phyloP scores from a whole-genome alignment of 2,329 filamentous ascomycete genomes.

The Trichoderma asperellum region DNA sequence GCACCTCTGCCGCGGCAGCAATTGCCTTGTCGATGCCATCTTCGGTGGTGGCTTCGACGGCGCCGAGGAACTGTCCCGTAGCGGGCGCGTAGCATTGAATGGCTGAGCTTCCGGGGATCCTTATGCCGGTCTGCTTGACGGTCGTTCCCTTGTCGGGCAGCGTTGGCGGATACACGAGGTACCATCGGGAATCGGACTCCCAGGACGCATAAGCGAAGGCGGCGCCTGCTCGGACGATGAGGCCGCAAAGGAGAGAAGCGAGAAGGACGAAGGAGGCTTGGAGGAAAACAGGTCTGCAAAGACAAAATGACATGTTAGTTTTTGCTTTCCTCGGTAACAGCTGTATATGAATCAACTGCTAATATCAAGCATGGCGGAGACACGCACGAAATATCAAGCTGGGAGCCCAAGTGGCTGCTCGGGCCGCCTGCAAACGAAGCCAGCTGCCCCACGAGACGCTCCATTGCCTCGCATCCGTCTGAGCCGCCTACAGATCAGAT shows the following conservation, averaged over 20 bases:
- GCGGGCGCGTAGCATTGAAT: slow-evolving; percentile 90
- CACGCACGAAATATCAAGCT: slow-evolving; percentile 35
- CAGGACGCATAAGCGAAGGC: slow-evolving; percentile 35
- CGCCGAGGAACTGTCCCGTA: slow-evolving; percentile 80
- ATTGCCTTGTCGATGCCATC: slow-evolving; percentile 80
- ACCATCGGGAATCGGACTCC: slow-evolving; percentile 54
- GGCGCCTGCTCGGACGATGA: slow-evolving; percentile 37
- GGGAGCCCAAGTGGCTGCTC: slow-evolving; percentile 17
- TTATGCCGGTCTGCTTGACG: slow-evolving; percentile 64
- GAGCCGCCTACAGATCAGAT: not conserved
- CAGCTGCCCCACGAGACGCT: slow-evolving; percentile 23
- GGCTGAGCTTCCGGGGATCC: slow-evolving; percentile 65
- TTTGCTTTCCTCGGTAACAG: not conserved
- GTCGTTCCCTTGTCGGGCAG: slow-evolving; percentile 60
- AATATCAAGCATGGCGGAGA: not conserved
- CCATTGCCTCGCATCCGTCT: slow-evolving; percentile 18
- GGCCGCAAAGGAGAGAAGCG: slow-evolving; percentile 39
- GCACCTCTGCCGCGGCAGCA: slow-evolving; percentile 72
- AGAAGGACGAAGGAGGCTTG: slow-evolving; percentile 37
- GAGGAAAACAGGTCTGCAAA: slow-evolving; percentile 35
- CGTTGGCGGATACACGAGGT: slow-evolving; percentile 65
- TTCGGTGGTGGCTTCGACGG: slow-evolving; percentile 74
- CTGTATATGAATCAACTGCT: not conserved
- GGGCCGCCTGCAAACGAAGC: not conserved
- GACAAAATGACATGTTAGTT: not conserved